Conservation (phyloP, 768 basidiomycete species). For the Tephrocybe rancida region DNA sequence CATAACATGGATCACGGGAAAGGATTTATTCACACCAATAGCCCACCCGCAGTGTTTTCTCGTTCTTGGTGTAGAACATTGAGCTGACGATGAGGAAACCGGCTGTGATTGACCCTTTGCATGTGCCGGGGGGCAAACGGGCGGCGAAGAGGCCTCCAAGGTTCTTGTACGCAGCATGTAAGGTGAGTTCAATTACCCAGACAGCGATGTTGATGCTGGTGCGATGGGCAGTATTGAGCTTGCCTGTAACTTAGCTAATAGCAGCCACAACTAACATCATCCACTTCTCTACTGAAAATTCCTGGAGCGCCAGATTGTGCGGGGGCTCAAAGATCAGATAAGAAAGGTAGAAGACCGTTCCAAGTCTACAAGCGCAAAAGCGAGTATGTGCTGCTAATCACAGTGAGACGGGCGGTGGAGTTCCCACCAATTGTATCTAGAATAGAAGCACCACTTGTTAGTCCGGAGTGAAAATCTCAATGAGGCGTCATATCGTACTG, state of each 20-base stretch:
- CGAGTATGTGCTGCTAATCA: no score
- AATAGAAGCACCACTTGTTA: background rate
- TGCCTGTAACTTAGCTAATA: no score
- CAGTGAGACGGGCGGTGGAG: no score
- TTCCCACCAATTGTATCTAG: constrained; percentile 66
- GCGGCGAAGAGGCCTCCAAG: constrained; percentile 66
- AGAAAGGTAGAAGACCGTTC: constrained; percentile 74
- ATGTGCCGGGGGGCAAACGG: constrained; percentile 68
- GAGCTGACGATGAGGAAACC: constrained; percentile 77
- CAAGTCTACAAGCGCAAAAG: no score
- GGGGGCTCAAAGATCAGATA: constrained; percentile 76
- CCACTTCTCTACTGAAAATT: constrained; percentile 79
- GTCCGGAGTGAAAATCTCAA: background rate
- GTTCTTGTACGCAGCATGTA: constrained; percentile 72
- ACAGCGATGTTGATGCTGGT: constrained; percentile 63
- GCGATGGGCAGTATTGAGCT: no score
- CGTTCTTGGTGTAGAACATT: constrained; percentile 78
- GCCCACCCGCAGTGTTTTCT: constrained; percentile 71
- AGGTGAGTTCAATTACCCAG: constrained; percentile 62
- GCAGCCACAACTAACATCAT: constrained; percentile 75
- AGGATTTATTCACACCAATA: constrained; percentile 68
- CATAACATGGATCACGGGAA: constrained; percentile 32
- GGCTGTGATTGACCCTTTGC: constrained; percentile 72
- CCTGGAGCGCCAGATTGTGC: constrained; percentile 71
- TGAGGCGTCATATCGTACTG: constrained; percentile 43